Percentiles rank a stretch among this genome's conserved stretches.
phyloP scores from a whole-genome alignment of 306 rosid species.

The Alnus rubra region DNA sequence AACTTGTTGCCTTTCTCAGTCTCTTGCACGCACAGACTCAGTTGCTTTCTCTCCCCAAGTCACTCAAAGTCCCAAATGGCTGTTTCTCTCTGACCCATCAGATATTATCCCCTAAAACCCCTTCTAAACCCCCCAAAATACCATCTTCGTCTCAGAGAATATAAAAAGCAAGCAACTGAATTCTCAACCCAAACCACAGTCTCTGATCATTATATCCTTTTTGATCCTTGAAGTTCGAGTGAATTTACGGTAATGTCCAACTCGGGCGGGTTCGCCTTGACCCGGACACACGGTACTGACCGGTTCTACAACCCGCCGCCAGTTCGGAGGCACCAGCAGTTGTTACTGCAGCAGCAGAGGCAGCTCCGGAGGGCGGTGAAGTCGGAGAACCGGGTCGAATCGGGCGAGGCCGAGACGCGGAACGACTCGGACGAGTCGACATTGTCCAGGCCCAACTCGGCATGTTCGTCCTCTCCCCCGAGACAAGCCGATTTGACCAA shows the following conservation, averaged over 20 bases:
- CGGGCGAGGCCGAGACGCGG: constrained; percentile 1
- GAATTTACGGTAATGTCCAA: constrained; percentile 36
- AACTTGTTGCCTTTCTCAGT: too few relatives aligned
- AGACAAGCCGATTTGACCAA: constrained; percentile 12
- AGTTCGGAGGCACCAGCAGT: constrained; percentile 22
- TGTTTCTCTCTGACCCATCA: neutral
- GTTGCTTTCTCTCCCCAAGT: too few relatives aligned
- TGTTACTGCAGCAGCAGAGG: constrained; percentile 15
- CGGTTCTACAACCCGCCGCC: constrained; percentile 32
- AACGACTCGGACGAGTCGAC: constrained; percentile 28
- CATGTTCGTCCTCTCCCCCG: constrained; percentile 31
- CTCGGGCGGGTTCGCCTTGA: constrained; percentile 22
- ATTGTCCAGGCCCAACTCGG: constrained; percentile 32
- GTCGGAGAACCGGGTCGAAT: constrained; percentile 21
- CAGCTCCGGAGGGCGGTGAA: constrained; percentile 18
- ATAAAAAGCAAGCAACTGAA: neutral
- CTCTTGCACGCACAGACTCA: too few relatives aligned
- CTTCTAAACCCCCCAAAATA: constrained; percentile 14
- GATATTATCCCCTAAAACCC: constrained; percentile 24
- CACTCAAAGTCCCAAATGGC: too few relatives aligned
- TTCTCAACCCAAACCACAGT: neutral
- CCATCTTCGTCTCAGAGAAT: neutral
- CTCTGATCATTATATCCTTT: neutral
- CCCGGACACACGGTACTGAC: constrained; percentile 25
- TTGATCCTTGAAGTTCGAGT: constrained; percentile 14